Evolutionary conservation across 495 filamentous ascomycete species (phyloP), one percentile per base, ranked within the genome.

Genomic region (Cudoniella acicularis): DNA sequence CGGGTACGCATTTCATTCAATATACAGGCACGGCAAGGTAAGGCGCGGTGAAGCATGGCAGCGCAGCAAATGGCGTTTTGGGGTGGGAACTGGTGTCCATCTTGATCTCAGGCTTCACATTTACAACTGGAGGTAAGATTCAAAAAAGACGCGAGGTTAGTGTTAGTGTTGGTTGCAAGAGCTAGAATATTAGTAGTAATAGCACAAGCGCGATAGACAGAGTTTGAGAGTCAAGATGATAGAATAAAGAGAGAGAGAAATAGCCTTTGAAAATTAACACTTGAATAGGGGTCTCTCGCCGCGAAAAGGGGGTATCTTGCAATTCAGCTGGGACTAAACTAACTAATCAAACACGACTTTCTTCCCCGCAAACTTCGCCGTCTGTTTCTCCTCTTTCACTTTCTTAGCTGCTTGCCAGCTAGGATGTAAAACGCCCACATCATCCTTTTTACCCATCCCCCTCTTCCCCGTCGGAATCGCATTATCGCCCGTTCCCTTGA

Each of bases 371-470:
- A 94, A 96, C 9, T 80, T 75, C 40, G 83, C 82, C 21, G 72
- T 77, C 63, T 78, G 71, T 63, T 80, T 82, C 64, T 70, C 77
- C 73, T 92, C 90, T 73, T 98, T 97, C 16, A 85, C 87, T 74
- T 86, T 87, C 77, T 85, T 88, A 45, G 87, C 89, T 6, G 94
- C 94, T 72, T 90, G 87, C 94, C 94, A 98, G 53, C 87, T 92
- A 10, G 94, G 94, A 83, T 98, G 94, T 64, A 98, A 69, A 6
- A 86, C 66, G 0, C 83, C 83, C 1, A 69, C 77, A 68, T 87
- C 89, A 63, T 86, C 79, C 52, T 81, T 75, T 64, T 79, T 83
- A 2, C 55, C 59, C 59, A 54, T 54, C 1, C 52, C 59, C 40
- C 56, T 57, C 47, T 61, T 60, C 49, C 52, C 53, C 10, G 59